A percentile compares a stretch with the other conserved stretches of the same genome.
phyloP scores from a whole-genome alignment of 2,329 filamentous ascomycete genomes.

The Talaromyces rugulosus region DNA sequence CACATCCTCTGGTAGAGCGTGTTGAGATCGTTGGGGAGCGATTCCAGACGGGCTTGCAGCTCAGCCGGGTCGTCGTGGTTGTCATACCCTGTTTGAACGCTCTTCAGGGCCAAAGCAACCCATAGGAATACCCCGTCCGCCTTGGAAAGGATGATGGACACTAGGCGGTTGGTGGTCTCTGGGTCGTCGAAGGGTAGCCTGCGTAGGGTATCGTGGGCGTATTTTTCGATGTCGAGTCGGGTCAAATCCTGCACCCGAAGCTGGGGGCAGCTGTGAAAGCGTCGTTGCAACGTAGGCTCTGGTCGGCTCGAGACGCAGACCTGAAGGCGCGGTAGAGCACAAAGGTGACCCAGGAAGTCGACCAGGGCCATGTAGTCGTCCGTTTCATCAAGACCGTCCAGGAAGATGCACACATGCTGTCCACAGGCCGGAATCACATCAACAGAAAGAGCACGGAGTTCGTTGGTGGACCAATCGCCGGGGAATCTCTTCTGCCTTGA shows the following conservation, averaged over 20 bases:
- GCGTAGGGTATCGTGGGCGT: background rate
- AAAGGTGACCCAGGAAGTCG: background rate
- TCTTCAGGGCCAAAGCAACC: slow-evolving; percentile 5
- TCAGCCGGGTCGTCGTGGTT: background rate
- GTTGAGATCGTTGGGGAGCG: background rate
- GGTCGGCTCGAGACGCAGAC: slow-evolving; percentile 8
- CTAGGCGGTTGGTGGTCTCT: background rate
- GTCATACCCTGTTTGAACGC: background rate
- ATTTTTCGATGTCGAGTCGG: slow-evolving; percentile 3
- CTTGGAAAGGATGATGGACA: background rate
- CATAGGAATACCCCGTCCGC: slow-evolving; percentile 8
- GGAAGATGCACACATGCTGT: slow-evolving; percentile 10
- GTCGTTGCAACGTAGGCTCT: background rate
- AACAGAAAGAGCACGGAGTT: background rate
- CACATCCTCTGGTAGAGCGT: background rate
- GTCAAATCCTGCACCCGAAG: slow-evolving; percentile 6
- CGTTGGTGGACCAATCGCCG: background rate
- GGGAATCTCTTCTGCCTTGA: background rate
- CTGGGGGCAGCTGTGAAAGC: background rate
- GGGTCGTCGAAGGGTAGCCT: background rate
- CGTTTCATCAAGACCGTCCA: slow-evolving; percentile 9
- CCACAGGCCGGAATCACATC: background rate
- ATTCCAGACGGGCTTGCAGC: background rate
- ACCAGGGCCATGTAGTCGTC: background rate
- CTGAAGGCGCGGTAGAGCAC: background rate